Conservation (phyloP, 2,329 filamentous ascomycete species). For the Sporothrix humicola region DNA sequence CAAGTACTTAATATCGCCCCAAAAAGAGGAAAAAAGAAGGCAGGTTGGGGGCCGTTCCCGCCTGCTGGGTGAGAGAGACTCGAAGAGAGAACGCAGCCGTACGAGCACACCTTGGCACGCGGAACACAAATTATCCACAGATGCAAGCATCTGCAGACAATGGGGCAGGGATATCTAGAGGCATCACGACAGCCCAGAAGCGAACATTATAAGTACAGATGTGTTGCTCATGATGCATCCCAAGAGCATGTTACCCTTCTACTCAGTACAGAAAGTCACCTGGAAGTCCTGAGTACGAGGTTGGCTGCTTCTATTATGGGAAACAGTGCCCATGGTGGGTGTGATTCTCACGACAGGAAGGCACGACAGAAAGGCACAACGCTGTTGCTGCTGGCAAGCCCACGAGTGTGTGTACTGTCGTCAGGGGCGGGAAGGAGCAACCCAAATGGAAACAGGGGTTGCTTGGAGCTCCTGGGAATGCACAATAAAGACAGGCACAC, state of each 20-base stretch:
- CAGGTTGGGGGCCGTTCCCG: not conserved
- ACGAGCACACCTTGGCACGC: constrained; percentile 9
- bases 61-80: not conserved
- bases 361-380: not conserved
- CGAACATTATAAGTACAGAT: not conserved
- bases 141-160: constrained; percentile 11
- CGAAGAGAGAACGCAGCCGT: not conserved
- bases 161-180: not conserved
- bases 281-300: not conserved
- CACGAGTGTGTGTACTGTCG: not conserved
- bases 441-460: constrained; percentile 25
- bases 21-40: not conserved
- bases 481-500: constrained; percentile 18
- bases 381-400: too few species aligned
- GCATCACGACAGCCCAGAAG: not conserved
- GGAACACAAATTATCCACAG: not conserved
- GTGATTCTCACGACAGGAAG: constrained; percentile 16
- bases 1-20: not conserved
- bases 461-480: constrained; percentile 17
- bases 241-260: too few species aligned
- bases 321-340: not conserved
- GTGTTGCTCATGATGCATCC: not conserved
- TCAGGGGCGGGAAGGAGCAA: constrained; percentile 27
- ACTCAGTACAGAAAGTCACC: not conserved
- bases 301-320: constrained; percentile 27